Base-by-base conservation (phyloP, 2,329 filamentous ascomycete genomes). In the Penicillium decumbens region DNA sequence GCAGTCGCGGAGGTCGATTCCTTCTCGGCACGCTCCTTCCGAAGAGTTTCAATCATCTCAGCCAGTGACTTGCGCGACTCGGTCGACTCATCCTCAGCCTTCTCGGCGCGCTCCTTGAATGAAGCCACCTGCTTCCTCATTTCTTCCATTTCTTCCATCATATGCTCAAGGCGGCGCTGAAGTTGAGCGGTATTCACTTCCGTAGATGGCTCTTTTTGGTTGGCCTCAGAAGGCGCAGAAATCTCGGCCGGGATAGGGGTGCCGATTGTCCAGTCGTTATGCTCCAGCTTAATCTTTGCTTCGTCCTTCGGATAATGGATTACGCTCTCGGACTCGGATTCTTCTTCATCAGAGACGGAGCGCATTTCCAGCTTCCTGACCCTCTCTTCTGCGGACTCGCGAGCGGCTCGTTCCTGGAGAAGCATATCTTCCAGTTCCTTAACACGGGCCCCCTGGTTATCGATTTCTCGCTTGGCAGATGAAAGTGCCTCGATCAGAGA, bases 41-140 rank as follows among this genome's bases (percentile, higher is more conserved):
- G 82, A 48, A 96, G 86, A 57, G 86, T 85, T 60, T 88, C 78
- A 10, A 96, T 84, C 89, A 97, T 93, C 65, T 95, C 88, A 1
- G 87, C 85, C 39, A 98, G 73, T 1, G 85, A 86, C 67, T 87
- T 85, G 47, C 86, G 83, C 46, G 84, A 82, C 37, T 81, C 77
- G 47, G 85, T 82, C 40, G 85, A 81, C 61, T 95, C 90, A 7
- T 80, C 75, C 66, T 97, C 92, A 3, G 90, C 91, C 50, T 76
- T 79, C 67, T 95, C 87, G 7, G 90, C 90, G 27, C 89, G 83
- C 48, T 81, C 75, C 61, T 85, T 85, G 74, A 88, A 95, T 6
- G 78, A 73, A 46, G 93, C 85, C 65, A 95, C 84, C 66, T 95
- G 86, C 54, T 84, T 78, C 69, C 85, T 88, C 75, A 95, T 82